Percentiles rank a stretch among this genome's conserved stretches.
phyloP scores from a whole-genome alignment of 2,329 filamentous ascomycete species.

The Emmonsiellopsis sp. region DNA sequence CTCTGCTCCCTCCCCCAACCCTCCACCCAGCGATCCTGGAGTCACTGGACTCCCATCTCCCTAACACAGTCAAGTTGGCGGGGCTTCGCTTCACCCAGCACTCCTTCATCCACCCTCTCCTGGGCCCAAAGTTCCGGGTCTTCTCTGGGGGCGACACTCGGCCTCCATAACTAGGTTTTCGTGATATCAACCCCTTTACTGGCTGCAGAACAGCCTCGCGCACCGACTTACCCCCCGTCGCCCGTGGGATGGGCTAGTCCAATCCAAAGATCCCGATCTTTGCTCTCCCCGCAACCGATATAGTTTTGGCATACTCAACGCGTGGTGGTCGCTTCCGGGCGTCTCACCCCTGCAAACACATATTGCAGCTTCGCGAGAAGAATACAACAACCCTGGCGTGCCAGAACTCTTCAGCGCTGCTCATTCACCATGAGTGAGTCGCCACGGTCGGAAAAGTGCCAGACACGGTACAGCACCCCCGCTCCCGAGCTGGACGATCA shows the following conservation, averaged over 20 bases:
- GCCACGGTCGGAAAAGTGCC: constrained; percentile 54
- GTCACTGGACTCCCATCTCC: constrained; percentile 26
- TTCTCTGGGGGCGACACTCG: constrained; percentile 94
- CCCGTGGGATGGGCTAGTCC: constrained; percentile 36
- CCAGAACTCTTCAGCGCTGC: neutral
- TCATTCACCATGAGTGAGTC: constrained; percentile 39
- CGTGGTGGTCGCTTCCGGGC: constrained; percentile 8
- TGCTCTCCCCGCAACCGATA: constrained; percentile 12
- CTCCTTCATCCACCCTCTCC: constrained; percentile 76
- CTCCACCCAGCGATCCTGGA: constrained; percentile 28
- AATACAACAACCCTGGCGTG: constrained; percentile 1
- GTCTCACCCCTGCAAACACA: constrained; percentile 3
- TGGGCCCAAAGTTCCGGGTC: constrained; percentile 88
- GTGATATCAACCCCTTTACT: constrained; percentile 23
- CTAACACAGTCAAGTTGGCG: constrained; percentile 82
- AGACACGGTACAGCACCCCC: constrained; percentile 54
- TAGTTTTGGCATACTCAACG: constrained; percentile 8
- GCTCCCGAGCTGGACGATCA: constrained; percentile 73
- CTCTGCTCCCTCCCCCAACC: constrained; percentile 5
- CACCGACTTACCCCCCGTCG: constrained; percentile 24
- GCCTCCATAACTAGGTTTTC: constrained; percentile 75
- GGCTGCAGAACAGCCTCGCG: constrained; percentile 17
- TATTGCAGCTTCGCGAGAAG: neutral
- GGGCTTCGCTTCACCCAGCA: constrained; percentile 62
- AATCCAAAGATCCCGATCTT: constrained; percentile 18